A percentile compares a stretch with the other conserved stretches of the same genome.
These are phyloP conservation scores for Margaritispora aquatica DNA, from an alignment of 495 filamentous ascomycete genomes.

Conservation along the genomic window DNA sequence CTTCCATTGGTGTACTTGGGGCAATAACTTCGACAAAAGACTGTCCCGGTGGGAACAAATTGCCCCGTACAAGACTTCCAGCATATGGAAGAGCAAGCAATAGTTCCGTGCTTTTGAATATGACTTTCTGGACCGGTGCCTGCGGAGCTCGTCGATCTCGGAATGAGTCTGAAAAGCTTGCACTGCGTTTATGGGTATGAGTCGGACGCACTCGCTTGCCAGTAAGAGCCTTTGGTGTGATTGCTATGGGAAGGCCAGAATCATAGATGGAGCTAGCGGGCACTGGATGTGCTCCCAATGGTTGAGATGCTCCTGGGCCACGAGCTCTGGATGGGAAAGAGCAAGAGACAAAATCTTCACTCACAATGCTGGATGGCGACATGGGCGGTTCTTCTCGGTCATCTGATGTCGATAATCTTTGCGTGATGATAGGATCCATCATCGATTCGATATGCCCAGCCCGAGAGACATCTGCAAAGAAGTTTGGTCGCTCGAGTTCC, in stretches of 20 bases:
- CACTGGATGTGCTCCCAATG: conserved; percentile 51
- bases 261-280: conserved; percentile 43
- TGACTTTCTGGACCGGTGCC: conserved; percentile 38
- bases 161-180: conserved; percentile 74
- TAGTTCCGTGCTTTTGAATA: conserved; percentile 48
- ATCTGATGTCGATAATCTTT: neutral
- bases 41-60: conserved; percentile 67
- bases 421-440: neutral
- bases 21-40: conserved; percentile 69
- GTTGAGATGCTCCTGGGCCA: conserved; percentile 32
- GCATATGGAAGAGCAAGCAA: conserved; percentile 62
- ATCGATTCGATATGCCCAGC: conserved; percentile 31
- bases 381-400: conserved; percentile 16
- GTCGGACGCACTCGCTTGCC: conserved; percentile 43
- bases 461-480: conserved; percentile 41
- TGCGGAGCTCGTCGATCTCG: conserved; percentile 62
- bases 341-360: conserved; percentile 68
- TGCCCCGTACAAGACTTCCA: conserved; percentile 80
- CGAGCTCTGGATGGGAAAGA: conserved; percentile 66
- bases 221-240: conserved; percentile 44
- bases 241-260: conserved; percentile 30
- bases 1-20: conserved; percentile 46
- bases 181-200: conserved; percentile 41
- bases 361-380: conserved; percentile 46
- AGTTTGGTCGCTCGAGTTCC: conserved; percentile 30